phyloP scores from a whole-genome alignment of 2,329 filamentous ascomycete genomes.

The Apiospora rasikravindrae region DNA sequence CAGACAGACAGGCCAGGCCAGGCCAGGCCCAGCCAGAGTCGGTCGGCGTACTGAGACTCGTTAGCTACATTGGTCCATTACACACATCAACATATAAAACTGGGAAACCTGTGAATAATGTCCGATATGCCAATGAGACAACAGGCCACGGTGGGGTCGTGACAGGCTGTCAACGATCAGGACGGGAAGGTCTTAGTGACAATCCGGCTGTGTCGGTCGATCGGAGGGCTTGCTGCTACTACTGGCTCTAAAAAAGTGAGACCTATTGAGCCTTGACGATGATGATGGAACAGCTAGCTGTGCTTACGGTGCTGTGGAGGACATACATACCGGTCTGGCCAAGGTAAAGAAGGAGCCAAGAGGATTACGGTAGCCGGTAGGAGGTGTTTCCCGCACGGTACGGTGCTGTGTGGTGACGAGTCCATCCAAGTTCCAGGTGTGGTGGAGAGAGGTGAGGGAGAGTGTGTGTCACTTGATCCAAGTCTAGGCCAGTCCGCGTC shows the following conservation, averaged over 20 bases:
- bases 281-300: not conserved
- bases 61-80: too few relatives aligned
- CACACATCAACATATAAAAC: not conserved
- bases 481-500: not conserved
- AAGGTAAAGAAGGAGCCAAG: not conserved
- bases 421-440: not conserved
- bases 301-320: not conserved
- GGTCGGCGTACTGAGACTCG: too few relatives aligned
- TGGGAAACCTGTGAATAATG: not conserved
- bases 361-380: not conserved
- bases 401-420: conserved; percentile 6
- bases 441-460: not conserved
- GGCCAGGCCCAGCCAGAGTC: too few relatives aligned
- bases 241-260: not conserved
- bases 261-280: not conserved
- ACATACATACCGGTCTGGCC: not conserved
- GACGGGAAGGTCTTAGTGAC: not conserved
- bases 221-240: not conserved
- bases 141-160: not conserved
- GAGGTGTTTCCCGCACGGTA: not conserved
- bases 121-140: conserved; percentile 4
- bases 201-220: conserved; percentile 1
- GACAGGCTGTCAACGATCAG: conserved; percentile 3
- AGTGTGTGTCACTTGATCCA: conserved; percentile 15
- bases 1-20: not conserved